These are phyloP conservation scores for Aschersonia sp. DNA, from an alignment of 2,329 filamentous ascomycete species.

Conservation along the genomic window DNA sequence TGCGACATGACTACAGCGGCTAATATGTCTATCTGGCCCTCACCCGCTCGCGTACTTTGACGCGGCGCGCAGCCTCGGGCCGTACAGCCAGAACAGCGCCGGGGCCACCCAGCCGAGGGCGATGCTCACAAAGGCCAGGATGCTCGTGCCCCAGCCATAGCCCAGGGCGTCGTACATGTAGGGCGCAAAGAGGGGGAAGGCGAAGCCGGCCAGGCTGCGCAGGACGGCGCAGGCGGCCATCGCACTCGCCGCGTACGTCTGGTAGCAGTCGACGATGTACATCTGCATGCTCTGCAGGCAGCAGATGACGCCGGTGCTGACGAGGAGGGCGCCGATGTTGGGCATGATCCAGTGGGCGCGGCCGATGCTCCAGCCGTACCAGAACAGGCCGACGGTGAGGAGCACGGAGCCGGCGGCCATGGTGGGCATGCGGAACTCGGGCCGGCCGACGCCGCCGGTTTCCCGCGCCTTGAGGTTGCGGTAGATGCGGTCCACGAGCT, in stretches of 20 bases:
- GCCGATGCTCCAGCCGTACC: constrained; percentile 44
- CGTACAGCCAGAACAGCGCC: constrained; percentile 1
- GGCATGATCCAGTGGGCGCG: constrained; percentile 2
- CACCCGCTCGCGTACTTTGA: constrained; percentile 1
- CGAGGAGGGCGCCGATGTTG: background rate
- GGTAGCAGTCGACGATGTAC: constrained; percentile 7
- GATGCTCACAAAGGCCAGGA: background rate
- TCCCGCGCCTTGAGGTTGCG: constrained; percentile 3
- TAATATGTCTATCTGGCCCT: background rate
- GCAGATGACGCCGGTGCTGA: constrained; percentile 1
- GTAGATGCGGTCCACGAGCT: constrained; percentile 9
- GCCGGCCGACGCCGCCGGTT: constrained; percentile 2
- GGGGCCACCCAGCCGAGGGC: constrained; percentile 1
- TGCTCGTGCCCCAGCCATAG: constrained; percentile 6
- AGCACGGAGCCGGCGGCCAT: constrained; percentile 16
- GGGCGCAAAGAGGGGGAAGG: constrained; percentile 10
- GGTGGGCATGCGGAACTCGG: constrained; percentile 10
- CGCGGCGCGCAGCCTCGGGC: constrained; percentile 1
- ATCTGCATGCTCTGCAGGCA: constrained; percentile 2
- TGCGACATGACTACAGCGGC: too few species aligned
- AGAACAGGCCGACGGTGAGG: constrained; percentile 50
- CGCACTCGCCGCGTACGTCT: constrained; percentile 7
- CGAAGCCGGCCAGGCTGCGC: constrained; percentile 8
- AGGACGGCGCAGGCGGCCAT: constrained; percentile 7
- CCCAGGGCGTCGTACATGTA: constrained; percentile 7